Evolutionary conservation across 169 alveolate species (phyloP), one percentile per base, ranked within the genome.

Genomic region (Toxoplasma gondii): DNA sequence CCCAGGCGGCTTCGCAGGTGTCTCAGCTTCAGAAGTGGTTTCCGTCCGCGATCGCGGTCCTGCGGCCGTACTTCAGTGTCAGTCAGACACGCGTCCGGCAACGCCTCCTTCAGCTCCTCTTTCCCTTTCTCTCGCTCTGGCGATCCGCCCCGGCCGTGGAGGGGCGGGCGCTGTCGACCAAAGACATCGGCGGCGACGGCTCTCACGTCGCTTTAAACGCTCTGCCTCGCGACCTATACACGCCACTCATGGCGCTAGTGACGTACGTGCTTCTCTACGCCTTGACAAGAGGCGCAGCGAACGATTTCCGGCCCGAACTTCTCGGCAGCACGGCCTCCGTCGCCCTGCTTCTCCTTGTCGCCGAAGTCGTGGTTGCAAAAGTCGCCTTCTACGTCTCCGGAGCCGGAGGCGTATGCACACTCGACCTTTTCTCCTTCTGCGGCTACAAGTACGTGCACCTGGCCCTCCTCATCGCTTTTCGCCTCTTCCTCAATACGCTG

Each of bases 51-150:
- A 82, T 82, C 36, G 54, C 70, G n/a, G 67, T 43, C 4, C 67
- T 82, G 67, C 93, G 94, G 43, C 94, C 94, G 16, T 91, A 78
- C 58, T 91, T 91, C 44, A 78, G 90, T 43, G 94, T 91, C 31
- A 91, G 91, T 39, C 94, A 91, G 83, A 38, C 90, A 22, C 34
- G 38, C 39, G 94, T 91, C 64, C 82, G 49, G 31, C 34, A n/a
- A 41, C 88, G 94, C 41, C 94, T 91, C 45, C 64, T 44, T 31
- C 94, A 80, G 54, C 64, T 91, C 49, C 82, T 91, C 17, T 78
- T 91, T 43, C 94, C 94, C 17, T 91, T 91, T 38, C 41, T 29
- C 2, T 24, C 90, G 31, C 39, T 82, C 58, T 44, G 54, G 90
- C 54, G 41, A 12, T 39, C 87, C 45, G 44, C 87, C 87, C 45